Percentiles rank a stretch among this genome's conserved stretches.
These are phyloP conservation scores for Colletotrichum viniferum DNA, from an alignment of 2,329 filamentous ascomycete genomes.

Conservation along the genomic window DNA sequence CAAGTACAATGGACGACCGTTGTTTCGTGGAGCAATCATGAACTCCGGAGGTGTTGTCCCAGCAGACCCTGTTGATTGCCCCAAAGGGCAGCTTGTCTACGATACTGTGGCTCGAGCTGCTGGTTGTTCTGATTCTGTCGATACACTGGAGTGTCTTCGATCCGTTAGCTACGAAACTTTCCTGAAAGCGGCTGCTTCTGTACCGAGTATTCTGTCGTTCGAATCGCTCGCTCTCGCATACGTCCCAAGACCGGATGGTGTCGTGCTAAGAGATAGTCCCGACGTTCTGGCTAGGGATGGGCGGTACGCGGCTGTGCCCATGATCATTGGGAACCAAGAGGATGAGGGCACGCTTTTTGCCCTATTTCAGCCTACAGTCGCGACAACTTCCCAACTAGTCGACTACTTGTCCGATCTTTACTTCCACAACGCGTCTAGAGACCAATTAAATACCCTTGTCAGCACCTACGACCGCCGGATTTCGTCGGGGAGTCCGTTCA, in stretches of 20 bases:
- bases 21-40: constrained; percentile 83
- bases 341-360: constrained; percentile 81
- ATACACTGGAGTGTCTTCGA: constrained; percentile 72
- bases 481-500: constrained; percentile 71
- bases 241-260: constrained; percentile 74
- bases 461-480: constrained; percentile 63
- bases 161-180: constrained; percentile 61
- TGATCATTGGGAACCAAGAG: constrained; percentile 74
- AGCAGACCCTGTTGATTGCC: constrained; percentile 66
- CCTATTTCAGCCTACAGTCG: constrained; percentile 72
- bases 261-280: constrained; percentile 63
- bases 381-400: constrained; percentile 60
- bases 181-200: constrained; percentile 70
- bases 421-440: constrained; percentile 60
- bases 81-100: constrained; percentile 70
- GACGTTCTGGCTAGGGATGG: constrained; percentile 60
- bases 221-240: constrained; percentile 73
- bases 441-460: constrained; percentile 61
- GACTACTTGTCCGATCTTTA: constrained; percentile 65
- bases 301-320: constrained; percentile 52
- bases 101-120: constrained; percentile 63
- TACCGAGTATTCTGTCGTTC: constrained; percentile 72
- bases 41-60: constrained; percentile 70
- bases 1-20: constrained; percentile 73
- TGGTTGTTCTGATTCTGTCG: constrained; percentile 61